phyloP scores from a whole-genome alignment of 371 early-diverging fungal species.

The Apophysomyces sp. region DNA sequence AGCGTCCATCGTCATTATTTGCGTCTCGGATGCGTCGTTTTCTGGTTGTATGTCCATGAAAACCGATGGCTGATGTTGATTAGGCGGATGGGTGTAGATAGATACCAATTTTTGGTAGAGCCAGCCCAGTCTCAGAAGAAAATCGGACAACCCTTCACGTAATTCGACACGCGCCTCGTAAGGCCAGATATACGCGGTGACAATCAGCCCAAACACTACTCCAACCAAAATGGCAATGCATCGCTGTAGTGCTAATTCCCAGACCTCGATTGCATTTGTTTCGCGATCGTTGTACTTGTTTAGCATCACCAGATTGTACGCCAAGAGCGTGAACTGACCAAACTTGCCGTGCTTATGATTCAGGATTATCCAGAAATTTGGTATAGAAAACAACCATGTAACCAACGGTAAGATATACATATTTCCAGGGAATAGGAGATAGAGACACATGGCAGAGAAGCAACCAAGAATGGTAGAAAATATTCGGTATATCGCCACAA shows the following conservation, averaged over 20 bases:
- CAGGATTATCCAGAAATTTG: slow-evolving; percentile 69
- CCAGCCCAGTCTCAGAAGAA: slow-evolving; percentile 63
- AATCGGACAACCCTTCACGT: slow-evolving; percentile 67
- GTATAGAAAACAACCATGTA: slow-evolving; percentile 70
- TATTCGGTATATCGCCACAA: slow-evolving; percentile 72
- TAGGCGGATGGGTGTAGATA: slow-evolving; percentile 48
- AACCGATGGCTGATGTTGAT: slow-evolving; percentile 2
- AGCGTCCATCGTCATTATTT: slow-evolving; percentile 15
- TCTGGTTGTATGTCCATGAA: background rate
- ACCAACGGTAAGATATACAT: slow-evolving; percentile 50
- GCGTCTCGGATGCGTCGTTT: slow-evolving; percentile 9
- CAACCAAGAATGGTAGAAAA: slow-evolving; percentile 76
- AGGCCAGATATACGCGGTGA: slow-evolving; percentile 76
- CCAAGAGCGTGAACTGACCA: slow-evolving; percentile 74
- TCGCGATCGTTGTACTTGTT: slow-evolving; percentile 73
- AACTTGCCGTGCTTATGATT: slow-evolving; percentile 75
- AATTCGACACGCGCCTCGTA: slow-evolving; percentile 83
- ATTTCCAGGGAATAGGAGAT: slow-evolving; percentile 56
- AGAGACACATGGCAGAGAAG: slow-evolving; percentile 56
- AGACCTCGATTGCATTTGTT: slow-evolving; percentile 58
- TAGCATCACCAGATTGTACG: slow-evolving; percentile 77
- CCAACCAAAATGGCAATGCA: slow-evolving; percentile 72
- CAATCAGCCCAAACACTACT: slow-evolving; percentile 67
- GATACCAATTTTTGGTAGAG: slow-evolving; percentile 74
- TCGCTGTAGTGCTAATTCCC: slow-evolving; percentile 61